Conservation (phyloP, 306 rosid genomes). For the Sindora glabra region DNA sequence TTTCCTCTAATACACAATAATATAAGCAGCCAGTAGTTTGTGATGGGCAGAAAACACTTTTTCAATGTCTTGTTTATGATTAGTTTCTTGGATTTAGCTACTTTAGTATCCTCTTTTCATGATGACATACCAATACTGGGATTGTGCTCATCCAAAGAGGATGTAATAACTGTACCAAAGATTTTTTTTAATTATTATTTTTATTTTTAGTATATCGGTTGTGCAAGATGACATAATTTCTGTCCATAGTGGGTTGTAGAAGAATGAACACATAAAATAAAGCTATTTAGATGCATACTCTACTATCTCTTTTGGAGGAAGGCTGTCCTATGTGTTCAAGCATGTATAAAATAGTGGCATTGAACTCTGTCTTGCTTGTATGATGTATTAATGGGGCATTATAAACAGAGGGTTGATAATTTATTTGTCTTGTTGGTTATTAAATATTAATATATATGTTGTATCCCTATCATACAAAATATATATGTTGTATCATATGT, state of each 20-base stretch:
- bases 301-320: not conserved
- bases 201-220: constrained; percentile 5
- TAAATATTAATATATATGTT: no score
- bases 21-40: not conserved
- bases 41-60: not conserved
- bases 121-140: not conserved
- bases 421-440: not conserved
- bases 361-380: not conserved
- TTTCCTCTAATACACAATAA: not conserved
- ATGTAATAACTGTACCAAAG: not conserved
- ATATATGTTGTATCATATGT: not conserved
- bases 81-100: not conserved
- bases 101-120: not conserved
- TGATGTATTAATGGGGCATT: not conserved
- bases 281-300: not conserved
- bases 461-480: not conserved
- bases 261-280: not conserved
- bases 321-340: not conserved
- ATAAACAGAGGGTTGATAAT: not conserved
- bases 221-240: constrained; percentile 3
- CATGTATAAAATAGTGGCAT: not conserved
- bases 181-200: not conserved
- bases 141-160: not conserved
- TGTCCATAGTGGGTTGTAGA: not conserved
- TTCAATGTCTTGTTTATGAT: not conserved